Percentiles rank a stretch among this genome's conserved stretches.
Evolutionary conservation across 768 basidiomycete genomes (phyloP).

Genomic region (Tricholoma flavovirens): DNA sequence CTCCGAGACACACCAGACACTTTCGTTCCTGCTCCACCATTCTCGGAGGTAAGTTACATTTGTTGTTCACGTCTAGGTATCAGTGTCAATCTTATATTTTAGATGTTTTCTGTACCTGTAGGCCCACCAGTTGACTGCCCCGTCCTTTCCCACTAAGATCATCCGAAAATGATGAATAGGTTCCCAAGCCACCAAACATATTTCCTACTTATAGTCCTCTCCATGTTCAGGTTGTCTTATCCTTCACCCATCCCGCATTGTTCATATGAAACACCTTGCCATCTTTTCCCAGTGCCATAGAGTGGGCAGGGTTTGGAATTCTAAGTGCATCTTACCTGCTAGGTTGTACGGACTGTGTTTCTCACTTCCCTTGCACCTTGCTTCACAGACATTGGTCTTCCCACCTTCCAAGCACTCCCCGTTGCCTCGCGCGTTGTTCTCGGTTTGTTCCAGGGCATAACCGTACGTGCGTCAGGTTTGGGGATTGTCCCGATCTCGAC

Average conservation of each 20-base stretch:
- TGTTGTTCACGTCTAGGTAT: background rate
- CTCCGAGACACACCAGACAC: constrained; percentile 45
- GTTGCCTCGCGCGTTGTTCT: constrained; percentile 33
- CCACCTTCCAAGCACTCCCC: constrained; percentile 31
- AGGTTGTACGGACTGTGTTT: too few species aligned
- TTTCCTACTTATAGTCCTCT: constrained; percentile 55
- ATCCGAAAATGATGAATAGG: constrained; percentile 15
- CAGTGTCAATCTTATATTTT: background rate
- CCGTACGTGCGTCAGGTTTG: constrained; percentile 50
- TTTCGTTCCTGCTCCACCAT: constrained; percentile 74
- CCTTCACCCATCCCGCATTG: background rate
- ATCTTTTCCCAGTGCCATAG: constrained; percentile 39
- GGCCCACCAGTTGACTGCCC: constrained; percentile 5
- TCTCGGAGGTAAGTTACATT: constrained; percentile 48
- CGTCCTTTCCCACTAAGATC: background rate
- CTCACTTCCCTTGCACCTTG: background rate
- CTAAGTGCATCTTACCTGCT: constrained; percentile 31
- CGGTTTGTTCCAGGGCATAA: constrained; percentile 53
- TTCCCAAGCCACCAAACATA: constrained; percentile 76
- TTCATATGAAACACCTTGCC: background rate
- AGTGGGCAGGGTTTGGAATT: constrained; percentile 66
- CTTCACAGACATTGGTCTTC: constrained; percentile 35
- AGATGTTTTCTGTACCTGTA: constrained; percentile 63
- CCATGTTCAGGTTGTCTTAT: constrained; percentile 44
- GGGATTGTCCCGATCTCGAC: constrained; percentile 40